Conservation (phyloP, 768 basidiomycete genomes). For the Lactarius trivialis region DNA sequence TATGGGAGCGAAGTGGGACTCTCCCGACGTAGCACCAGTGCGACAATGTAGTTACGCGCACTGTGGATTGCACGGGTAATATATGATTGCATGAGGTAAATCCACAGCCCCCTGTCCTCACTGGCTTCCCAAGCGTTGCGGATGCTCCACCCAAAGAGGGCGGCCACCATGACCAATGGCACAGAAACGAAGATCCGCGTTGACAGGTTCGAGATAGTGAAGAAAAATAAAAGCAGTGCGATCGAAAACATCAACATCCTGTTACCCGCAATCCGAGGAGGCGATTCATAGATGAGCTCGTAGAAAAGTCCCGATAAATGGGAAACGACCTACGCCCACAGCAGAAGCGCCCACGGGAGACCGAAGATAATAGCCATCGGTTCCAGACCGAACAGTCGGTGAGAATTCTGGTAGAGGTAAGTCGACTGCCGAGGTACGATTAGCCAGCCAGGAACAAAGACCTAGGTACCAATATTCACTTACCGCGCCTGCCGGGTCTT, state of each 20-base stretch:
- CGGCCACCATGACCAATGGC: not conserved
- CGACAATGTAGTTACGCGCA: not conserved
- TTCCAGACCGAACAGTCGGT: not conserved
- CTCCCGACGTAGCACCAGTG: not conserved
- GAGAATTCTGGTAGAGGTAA: conserved; percentile 20
- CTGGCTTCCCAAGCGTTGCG: not conserved
- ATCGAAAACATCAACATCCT: conserved; percentile 9
- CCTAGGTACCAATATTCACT: not conserved
- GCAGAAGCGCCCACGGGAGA: conserved; percentile 47
- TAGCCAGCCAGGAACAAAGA: not conserved
- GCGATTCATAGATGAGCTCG: no score
- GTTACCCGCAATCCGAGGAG: not conserved
- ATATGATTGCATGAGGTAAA: not conserved
- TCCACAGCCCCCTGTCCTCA: not conserved
- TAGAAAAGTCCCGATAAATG: no score
- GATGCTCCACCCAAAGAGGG: not conserved
- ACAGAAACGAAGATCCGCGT: not conserved
- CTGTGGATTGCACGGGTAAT: not conserved
- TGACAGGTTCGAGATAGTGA: not conserved
- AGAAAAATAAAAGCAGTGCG: conserved; percentile 2
- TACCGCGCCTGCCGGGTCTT: not conserved
- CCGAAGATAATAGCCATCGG: conserved; percentile 46
- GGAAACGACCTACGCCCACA: conserved; percentile 47
- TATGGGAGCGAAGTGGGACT: not conserved
- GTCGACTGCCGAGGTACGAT: conserved; percentile 12